A percentile compares a stretch with the other conserved stretches of the same genome.
Conservation (phyloP, 371 early-diverging fungal genomes). For the Apophysomyces elegans region DNA sequence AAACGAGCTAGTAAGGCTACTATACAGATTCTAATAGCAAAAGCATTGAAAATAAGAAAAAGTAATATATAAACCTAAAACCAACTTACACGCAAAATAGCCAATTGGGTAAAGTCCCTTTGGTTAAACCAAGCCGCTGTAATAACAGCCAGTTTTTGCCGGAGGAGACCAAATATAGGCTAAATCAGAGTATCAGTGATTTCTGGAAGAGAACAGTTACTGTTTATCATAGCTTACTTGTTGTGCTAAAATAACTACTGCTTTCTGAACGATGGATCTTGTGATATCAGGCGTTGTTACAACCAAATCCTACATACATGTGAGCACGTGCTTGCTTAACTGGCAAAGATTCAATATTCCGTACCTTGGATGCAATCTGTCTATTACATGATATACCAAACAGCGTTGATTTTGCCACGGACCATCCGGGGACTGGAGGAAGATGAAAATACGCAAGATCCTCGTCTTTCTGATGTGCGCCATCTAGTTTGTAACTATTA, state of each 20-base stretch:
- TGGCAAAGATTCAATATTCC: background rate
- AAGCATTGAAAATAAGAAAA: background rate
- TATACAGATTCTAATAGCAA: slow-evolving; percentile 62
- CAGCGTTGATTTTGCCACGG: slow-evolving; percentile 65
- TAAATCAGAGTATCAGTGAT: slow-evolving; percentile 18
- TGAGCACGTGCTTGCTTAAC: background rate
- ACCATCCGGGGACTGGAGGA: slow-evolving; percentile 75
- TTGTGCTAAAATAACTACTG: slow-evolving; percentile 75
- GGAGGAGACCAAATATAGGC: slow-evolving; percentile 77
- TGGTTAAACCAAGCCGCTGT: slow-evolving; percentile 85
- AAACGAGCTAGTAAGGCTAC: slow-evolving; percentile 59
- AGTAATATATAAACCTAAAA: background rate
- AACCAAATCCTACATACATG: slow-evolving; percentile 53
- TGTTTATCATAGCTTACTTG: slow-evolving; percentile 43
- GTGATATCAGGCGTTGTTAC: slow-evolving; percentile 80
- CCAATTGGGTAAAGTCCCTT: slow-evolving; percentile 77
- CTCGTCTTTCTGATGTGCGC: slow-evolving; percentile 83
- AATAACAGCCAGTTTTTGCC: slow-evolving; percentile 76
- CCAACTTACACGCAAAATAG: slow-evolving; percentile 67
- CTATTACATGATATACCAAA: slow-evolving; percentile 88
- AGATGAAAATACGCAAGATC: slow-evolving; percentile 88
- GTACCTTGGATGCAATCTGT: slow-evolving; percentile 71
- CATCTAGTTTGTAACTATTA: slow-evolving; percentile 52
- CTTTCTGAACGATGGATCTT: slow-evolving; percentile 82
- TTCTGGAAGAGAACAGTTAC: no score